Base-by-base conservation (phyloP, 768 basidiomycete genomes). In the Auriscalpium vulgare region DNA sequence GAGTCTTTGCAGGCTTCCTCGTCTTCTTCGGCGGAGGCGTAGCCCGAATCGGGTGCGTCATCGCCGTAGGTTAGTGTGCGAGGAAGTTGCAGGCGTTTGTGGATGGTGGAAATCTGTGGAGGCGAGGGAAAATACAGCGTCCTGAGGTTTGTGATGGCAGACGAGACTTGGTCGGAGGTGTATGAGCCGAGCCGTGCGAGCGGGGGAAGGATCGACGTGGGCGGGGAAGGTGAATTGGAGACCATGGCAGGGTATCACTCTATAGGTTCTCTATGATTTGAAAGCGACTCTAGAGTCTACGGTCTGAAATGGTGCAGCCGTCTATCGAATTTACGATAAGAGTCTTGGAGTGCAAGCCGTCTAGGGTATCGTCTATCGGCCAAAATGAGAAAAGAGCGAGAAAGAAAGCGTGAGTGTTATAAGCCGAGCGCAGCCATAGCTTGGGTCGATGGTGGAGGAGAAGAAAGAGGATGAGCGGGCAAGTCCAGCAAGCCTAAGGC, bases 11-110 rank as follows among this genome's bases (percentile, higher is more conserved):
- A 3, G 51, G 65, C 68, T 4, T 69, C 62, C 10, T 60, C 59
- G 0, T 65, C 64, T 10, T 66, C 64, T 8, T 57, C 63, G 62
- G 83, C 85, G 43, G 86, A 87, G 6, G 85, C 88, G 60, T 90
- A 90, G 37, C 88, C 88, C 10, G 87, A 89, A 68, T 91, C 87
- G 1, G 83, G 82, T 3, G 80, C 74, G 16, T 71, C 70, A 9
- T 65, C 68, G 51, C 77, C 75, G 55, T 75, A 75, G 23, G 74
- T 67, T 53, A 65, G 58, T 36, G 61, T 63, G 29, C 67, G 68
- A 29, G 29, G 29, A 4, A 29, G 29, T 29, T 29, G 29, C 10
- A 58, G 57, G 44, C 66, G 56, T 14, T 48, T 66, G 60, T 63
- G 67, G 53, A 62, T 65, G 50, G 65, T 71, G 38, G 69, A 58